Percentiles rank a stretch among this genome's conserved stretches.
Conservation (phyloP, 441 rosid species). For the Isatis lusitanica region DNA sequence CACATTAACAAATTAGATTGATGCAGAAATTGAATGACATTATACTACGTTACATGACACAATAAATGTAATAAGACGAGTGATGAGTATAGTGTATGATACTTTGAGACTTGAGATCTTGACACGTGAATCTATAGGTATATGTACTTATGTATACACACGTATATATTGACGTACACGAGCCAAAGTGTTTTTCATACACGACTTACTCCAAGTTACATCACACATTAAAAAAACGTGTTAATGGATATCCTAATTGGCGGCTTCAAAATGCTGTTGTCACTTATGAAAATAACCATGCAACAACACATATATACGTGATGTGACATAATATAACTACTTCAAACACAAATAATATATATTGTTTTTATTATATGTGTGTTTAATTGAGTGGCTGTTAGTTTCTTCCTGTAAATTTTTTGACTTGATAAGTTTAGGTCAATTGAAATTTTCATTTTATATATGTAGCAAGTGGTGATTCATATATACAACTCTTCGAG, state of each 20-base stretch:
- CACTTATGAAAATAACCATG: slow-evolving; percentile 37
- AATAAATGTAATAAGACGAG: background rate
- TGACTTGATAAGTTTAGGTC: slow-evolving; percentile 13
- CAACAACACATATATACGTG: slow-evolving; percentile 36
- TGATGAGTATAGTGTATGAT: background rate
- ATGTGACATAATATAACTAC: slow-evolving; percentile 28
- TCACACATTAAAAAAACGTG: slow-evolving; percentile 22
- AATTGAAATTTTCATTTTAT: background rate
- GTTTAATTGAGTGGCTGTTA: slow-evolving; percentile 25
- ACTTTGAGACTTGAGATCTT: slow-evolving; percentile 18
- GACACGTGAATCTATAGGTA: slow-evolving; percentile 27
- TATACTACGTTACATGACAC: slow-evolving; percentile 11
- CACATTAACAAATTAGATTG: slow-evolving; percentile 3
- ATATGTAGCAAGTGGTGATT: slow-evolving; percentile 26
- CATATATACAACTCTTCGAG: slow-evolving; percentile 10
- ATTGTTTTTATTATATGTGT: background rate
- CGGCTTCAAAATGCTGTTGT: slow-evolving; percentile 27
- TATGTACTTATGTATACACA: background rate
- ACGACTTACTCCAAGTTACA: slow-evolving; percentile 13
- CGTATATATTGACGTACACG: slow-evolving; percentile 21
- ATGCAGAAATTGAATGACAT: background rate
- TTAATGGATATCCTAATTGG: slow-evolving; percentile 26
- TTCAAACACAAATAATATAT: slow-evolving; percentile 1
- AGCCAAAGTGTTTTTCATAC: slow-evolving; percentile 16
- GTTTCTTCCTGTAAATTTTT: background rate